Conservation (phyloP, 257 asterid species). For the Rauvolfia tetraphylla region DNA sequence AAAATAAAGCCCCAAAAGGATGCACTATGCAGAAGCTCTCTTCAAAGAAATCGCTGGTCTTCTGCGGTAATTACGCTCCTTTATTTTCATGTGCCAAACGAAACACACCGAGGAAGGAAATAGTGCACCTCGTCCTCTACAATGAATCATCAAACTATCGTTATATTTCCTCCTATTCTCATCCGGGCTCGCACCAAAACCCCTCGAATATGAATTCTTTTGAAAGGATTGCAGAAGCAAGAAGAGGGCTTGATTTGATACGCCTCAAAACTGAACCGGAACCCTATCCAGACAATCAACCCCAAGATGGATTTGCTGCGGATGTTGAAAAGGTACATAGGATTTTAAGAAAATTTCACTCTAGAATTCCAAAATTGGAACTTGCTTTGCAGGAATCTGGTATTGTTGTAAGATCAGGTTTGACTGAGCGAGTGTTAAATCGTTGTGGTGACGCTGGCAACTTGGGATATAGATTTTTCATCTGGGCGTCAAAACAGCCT, state of each 20-base stretch:
- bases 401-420: conserved; percentile 56
- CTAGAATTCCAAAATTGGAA: conserved; percentile 79
- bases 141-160: conserved; percentile 26
- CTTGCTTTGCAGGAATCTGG: conserved; percentile 85
- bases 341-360: conserved; percentile 63
- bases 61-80: conserved; percentile 24
- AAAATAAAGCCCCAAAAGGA: not conserved
- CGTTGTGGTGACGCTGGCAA: conserved; percentile 98
- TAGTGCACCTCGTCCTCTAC: conserved; percentile 18
- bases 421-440: conserved; percentile 78
- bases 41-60: conserved; percentile 23
- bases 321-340: conserved; percentile 80
- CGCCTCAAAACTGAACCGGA: conserved; percentile 37
- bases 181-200: conserved; percentile 28
- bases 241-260: conserved; percentile 42
- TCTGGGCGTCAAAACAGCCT: conserved; percentile 79
- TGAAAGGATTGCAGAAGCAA: conserved; percentile 17
- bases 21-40: conserved; percentile 30
- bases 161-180: conserved; percentile 36
- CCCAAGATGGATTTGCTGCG: conserved; percentile 59
- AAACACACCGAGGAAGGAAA: not conserved
- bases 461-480: conserved; percentile 77
- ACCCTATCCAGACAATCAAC: conserved; percentile 23
- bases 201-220: conserved; percentile 16
- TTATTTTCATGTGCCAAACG: conserved; percentile 9